phyloP scores from a whole-genome alignment of 164 flowering plant species.

The Cinnamomum chago region DNA sequence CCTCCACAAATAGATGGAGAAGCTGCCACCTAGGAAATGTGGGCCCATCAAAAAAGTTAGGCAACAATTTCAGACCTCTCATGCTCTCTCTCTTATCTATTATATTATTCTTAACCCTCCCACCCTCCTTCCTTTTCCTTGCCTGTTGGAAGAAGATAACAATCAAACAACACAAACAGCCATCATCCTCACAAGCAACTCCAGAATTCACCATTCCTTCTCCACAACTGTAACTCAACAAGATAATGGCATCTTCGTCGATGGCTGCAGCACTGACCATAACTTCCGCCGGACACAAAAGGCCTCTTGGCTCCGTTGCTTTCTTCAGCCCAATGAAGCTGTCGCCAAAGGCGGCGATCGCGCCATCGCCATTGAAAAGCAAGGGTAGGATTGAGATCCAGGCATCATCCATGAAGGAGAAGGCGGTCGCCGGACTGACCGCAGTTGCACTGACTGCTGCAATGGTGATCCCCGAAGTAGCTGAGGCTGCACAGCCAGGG shows the following conservation, averaged over 20 bases:
- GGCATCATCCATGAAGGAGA: conserved; percentile 62
- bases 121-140: background rate
- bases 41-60: background rate
- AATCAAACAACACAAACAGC: background rate
- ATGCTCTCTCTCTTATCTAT: background rate
- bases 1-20: conserved; percentile 14
- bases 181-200: background rate
- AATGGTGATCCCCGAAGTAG: conserved; percentile 64
- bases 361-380: conserved; percentile 13
- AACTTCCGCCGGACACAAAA: conserved; percentile 36
- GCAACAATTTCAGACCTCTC: conserved; percentile 23
- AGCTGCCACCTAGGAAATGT: conserved; percentile 25
- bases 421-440: conserved; percentile 52
- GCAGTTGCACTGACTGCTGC: conserved; percentile 60
- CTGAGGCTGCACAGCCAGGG: conserved; percentile 60
- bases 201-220: background rate
- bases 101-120: background rate
- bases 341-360: conserved; percentile 17
- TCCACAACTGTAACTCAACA: background rate
- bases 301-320: conserved; percentile 22
- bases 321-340: conserved; percentile 49
- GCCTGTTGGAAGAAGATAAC: background rate
- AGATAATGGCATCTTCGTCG: conserved; percentile 57
- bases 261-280: conserved; percentile 53
- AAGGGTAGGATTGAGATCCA: conserved; percentile 33